phyloP scores from a whole-genome alignment of 2,329 filamentous ascomycete species.

The Chaetomium globosum region DNA sequence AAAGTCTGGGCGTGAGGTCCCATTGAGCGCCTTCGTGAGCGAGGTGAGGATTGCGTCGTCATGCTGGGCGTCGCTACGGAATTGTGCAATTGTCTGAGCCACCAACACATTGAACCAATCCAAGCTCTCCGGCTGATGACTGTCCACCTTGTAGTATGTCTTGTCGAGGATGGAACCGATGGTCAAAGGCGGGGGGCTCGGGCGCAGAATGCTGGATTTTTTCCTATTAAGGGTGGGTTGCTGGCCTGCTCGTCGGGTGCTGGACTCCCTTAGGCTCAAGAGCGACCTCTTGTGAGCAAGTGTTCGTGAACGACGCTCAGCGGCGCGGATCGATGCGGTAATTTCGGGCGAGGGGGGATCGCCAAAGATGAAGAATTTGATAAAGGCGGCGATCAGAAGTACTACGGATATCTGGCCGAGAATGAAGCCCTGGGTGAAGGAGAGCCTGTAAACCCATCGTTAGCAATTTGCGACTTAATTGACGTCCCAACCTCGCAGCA shows the following conservation, averaged over 20 bases:
- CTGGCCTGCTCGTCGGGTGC: slow-evolving; percentile 41
- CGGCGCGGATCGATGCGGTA: slow-evolving; percentile 73
- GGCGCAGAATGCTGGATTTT: slow-evolving; percentile 70
- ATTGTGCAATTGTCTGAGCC: slow-evolving; percentile 94
- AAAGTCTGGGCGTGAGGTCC: slow-evolving; percentile 83
- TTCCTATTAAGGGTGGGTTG: slow-evolving; percentile 58
- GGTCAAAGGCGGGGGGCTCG: slow-evolving; percentile 71
- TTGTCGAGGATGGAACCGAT: slow-evolving; percentile 94
- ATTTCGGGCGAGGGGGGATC: slow-evolving; percentile 84
- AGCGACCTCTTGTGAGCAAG: slow-evolving; percentile 76
- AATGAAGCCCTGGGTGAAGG: slow-evolving; percentile 91
- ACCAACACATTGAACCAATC: slow-evolving; percentile 99
- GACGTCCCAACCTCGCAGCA: background rate
- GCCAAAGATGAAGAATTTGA: slow-evolving; percentile 99
- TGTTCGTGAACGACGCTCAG: slow-evolving; percentile 71
- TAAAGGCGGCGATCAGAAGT: slow-evolving; percentile 87
- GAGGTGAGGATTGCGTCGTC: slow-evolving; percentile 87
- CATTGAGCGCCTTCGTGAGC: slow-evolving; percentile 82
- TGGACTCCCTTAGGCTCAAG: slow-evolving; percentile 60
- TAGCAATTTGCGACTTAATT: slow-evolving; percentile 7
- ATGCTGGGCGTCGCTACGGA: slow-evolving; percentile 87
- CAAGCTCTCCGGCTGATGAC: slow-evolving; percentile 92
- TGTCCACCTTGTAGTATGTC: slow-evolving; percentile 95
- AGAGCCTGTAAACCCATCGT: slow-evolving; percentile 59
- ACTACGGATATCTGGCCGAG: slow-evolving; percentile 92